Base-by-base conservation (phyloP, 345 rosid genomes). In the Populus pruinosa region DNA sequence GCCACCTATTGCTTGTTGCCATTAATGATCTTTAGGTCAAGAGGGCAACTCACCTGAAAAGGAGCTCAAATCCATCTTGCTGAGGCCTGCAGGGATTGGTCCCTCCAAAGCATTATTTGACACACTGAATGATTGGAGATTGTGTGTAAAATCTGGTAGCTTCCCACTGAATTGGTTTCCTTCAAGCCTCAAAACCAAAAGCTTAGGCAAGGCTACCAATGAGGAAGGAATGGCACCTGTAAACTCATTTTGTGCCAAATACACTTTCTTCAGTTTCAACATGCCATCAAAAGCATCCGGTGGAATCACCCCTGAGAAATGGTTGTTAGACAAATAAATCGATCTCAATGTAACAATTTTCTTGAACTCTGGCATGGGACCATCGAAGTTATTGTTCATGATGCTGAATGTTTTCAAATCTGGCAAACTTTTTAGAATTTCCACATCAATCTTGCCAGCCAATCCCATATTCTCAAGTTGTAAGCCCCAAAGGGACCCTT, bases 211-310 rank as follows among this genome's bases (percentile, higher is more conserved):
- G 13, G 69, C 38, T 8, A 83, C 62, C 61, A 96, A 68, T 2
- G 97, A 93, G 1, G 72, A 8, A n/a, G 97, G 97, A 81, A 96
- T 89, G 25, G 76, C 73, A 31, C 97, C 99, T 1, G 72, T 21
- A 69, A 96, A 92, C 27, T 67, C 36, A 70, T 93, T 96, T 2
- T 85, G 18, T 8, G 86, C 86, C n/a, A 92, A 73, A 62, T 83
- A 72, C n/a, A 96, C 39, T 81, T 88, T 96, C 90, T 85, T 93
- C 78, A 93, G 81, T 70, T 85, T 82, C 39, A 44, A 13, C 94
- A 93, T 83, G 18, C 92, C 92, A 31, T 66, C 77, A 76, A 96
- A 96, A 47, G 88, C 88, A 78, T 89, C 83, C 0, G 2, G 80
- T 0, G 90, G 89, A 74, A 93, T 88, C 11, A 73, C 82, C 39